A percentile compares a stretch with the other conserved stretches of the same genome.
Evolutionary conservation across 306 rosid species (phyloP).

Genomic region (Quercus mongolica): DNA sequence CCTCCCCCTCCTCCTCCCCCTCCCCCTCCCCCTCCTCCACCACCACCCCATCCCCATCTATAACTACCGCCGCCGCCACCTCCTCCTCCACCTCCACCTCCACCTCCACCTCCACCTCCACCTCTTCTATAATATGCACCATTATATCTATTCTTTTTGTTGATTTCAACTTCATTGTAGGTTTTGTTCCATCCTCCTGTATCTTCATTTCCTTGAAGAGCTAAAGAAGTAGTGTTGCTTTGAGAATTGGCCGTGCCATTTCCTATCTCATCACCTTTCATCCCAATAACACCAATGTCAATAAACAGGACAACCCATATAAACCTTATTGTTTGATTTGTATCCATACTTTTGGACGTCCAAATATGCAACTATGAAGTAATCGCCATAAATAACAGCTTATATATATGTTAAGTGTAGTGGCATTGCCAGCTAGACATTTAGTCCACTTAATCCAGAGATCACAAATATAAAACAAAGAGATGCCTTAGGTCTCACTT

Average conservation of each 20-base stretch:
- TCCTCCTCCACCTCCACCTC: not conserved
- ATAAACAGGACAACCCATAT: conserved; percentile 30
- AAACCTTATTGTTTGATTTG: conserved; percentile 4
- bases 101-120: not conserved
- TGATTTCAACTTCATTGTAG: conserved; percentile 22
- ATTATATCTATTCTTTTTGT: conserved; percentile 22
- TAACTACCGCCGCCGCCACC: conserved; percentile 49
- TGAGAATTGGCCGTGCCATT: conserved; percentile 24
- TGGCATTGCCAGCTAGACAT: conserved; percentile 12
- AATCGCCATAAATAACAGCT: not conserved
- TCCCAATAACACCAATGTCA: conserved; percentile 24
- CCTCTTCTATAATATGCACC: conserved; percentile 10
- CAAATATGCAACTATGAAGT: not conserved
- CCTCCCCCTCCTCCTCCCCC: not conserved
- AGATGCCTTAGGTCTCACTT: conserved; percentile 41
- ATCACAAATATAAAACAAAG: not conserved
- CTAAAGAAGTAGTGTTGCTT: conserved; percentile 17
- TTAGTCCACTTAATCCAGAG: conserved; percentile 29
- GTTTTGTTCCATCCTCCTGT: conserved; percentile 17
- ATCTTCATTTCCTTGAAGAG: conserved; percentile 16
- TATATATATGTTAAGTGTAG: not conserved
- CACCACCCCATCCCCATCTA: conserved; percentile 4
- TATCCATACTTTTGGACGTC: conserved; percentile 14
- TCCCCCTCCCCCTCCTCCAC: not conserved
- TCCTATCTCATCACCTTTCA: conserved; percentile 22